Conservation (phyloP, 768 basidiomycete species). For the Pisolithus orientalis region DNA sequence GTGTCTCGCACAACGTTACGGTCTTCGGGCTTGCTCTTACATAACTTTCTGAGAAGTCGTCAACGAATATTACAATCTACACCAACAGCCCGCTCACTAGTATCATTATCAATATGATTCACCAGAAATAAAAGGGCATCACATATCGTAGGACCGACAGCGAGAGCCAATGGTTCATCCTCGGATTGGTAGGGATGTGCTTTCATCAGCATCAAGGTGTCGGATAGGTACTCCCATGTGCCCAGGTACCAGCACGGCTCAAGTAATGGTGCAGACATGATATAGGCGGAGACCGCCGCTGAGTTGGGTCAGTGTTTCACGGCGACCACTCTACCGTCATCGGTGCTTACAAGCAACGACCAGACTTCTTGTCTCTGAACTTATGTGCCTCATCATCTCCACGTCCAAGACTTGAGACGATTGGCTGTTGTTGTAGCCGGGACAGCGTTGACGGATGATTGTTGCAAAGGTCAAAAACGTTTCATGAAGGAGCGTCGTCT, state of each 20-base stretch:
- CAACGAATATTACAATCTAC: slow-evolving; percentile 1
- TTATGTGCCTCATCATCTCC: slow-evolving; percentile 33
- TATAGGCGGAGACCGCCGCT: slow-evolving; percentile 46
- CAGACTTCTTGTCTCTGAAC: slow-evolving; percentile 26
- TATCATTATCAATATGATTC: slow-evolving; percentile 13
- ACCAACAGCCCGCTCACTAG: slow-evolving; percentile 19
- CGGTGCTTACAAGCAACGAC: slow-evolving; percentile 35
- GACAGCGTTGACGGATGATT: slow-evolving; percentile 10
- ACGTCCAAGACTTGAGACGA: slow-evolving; percentile 16
- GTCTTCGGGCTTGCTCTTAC: slow-evolving; percentile 39
- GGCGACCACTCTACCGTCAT: not conserved
- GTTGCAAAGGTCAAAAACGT: slow-evolving; percentile 32
- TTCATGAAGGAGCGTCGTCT: slow-evolving; percentile 24
- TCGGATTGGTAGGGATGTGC: slow-evolving; percentile 39
- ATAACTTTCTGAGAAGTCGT: slow-evolving; percentile 8
- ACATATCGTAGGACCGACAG: slow-evolving; percentile 46
- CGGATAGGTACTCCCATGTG: slow-evolving; percentile 39
- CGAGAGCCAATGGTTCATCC: slow-evolving; percentile 45
- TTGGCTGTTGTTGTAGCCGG: slow-evolving; percentile 7
- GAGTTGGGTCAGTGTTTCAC: slow-evolving; percentile 1
- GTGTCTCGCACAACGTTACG: slow-evolving; percentile 32
- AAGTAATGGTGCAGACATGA: slow-evolving; percentile 24
- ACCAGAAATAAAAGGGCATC: slow-evolving; percentile 38
- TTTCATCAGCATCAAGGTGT: slow-evolving; percentile 42
- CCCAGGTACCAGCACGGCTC: slow-evolving; percentile 41